Evolutionary conservation across 129 eudicot species (phyloP).

Genomic region (Tagetes erecta): DNA sequence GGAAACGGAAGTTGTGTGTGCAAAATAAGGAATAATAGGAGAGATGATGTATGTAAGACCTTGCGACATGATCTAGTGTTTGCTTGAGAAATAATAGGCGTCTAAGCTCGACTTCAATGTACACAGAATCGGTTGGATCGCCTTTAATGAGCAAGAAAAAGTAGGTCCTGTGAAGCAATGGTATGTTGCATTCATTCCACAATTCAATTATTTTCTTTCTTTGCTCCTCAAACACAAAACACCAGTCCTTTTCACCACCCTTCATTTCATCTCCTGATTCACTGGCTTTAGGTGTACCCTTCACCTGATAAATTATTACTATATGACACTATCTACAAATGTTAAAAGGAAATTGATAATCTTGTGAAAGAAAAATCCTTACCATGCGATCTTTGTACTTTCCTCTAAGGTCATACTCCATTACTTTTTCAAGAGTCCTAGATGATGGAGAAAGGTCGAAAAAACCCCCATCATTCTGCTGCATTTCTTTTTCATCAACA

Average conservation of each 20-base stretch:
- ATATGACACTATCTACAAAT: no score
- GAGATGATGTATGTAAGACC: slow-evolving; percentile 45
- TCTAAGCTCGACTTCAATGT: slow-evolving; percentile 89
- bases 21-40: not conserved
- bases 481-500: slow-evolving; percentile 38
- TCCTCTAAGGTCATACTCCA: slow-evolving; percentile 37
- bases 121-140: slow-evolving; percentile 86
- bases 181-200: slow-evolving; percentile 79
- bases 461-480: slow-evolving; percentile 21
- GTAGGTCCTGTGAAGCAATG: slow-evolving; percentile 77
- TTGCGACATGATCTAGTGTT: slow-evolving; percentile 46
- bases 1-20: not conserved
- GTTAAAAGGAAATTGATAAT: not conserved
- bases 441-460: slow-evolving; percentile 10
- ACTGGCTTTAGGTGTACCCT: slow-evolving; percentile 31
- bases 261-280: slow-evolving; percentile 3
- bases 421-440: slow-evolving; percentile 35
- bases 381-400: slow-evolving; percentile 39
- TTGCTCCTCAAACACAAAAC: slow-evolving; percentile 55
- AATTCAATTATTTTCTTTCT: slow-evolving; percentile 66
- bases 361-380: slow-evolving; percentile 26
- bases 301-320: slow-evolving; percentile 26
- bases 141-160: slow-evolving; percentile 86
- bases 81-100: slow-evolving; percentile 74
- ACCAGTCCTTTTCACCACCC: slow-evolving; percentile 40